Evolutionary conservation across 1,139 yeast genomes (phyloP), one percentile per base, ranked within the genome.

Genomic region (Pneumocystis sp.): DNA sequence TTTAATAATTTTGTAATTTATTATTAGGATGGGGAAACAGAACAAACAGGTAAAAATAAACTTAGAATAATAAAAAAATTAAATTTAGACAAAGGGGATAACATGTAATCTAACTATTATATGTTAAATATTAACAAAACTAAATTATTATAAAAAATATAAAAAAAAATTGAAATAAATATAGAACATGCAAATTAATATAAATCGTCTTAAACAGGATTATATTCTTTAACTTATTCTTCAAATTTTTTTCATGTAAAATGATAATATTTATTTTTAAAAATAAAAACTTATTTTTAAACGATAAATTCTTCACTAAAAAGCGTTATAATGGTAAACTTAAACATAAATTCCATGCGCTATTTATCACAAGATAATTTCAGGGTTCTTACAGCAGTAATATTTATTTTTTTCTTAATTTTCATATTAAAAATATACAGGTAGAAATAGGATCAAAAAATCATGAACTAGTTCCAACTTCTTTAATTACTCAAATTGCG

Each of bases 391-490:
- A 87, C 86, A 67, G 97, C 96, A 0, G 87, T 87, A 19, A 44
- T 44, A 19, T 3, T 44, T n/a, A n/a, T n/a, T 21, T 19, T 44
- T 44, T 6, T 44, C 5, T 44, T 2, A 44, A 15, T 44, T 44
- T 4, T 44, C 15, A 44, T 44, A 44, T 21, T 44, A 44, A 44
- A 44, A 19, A 6, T 44, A 17, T 44, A 17, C 25, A 44, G 56
- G 87, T 87, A 8, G 98, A 93, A 74, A 80, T 83, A 75, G 98
- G 97, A 8, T 86, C 97, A 1, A 82, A 89, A 70, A 90, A 88
- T 75, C 98, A 95, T 76, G 97, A 93, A 74, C 83, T 95, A 67
- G 97, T 95, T 21, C 98, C 99, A 19, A 89, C 96, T 0, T 81
- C 82, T 63, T 77, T 93, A 78, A 90, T 93, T 67, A 87, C 85